Evolutionary conservation across 2,329 filamentous ascomycete species (phyloP).

Genomic region (Colletotrichum theobromicola): DNA sequence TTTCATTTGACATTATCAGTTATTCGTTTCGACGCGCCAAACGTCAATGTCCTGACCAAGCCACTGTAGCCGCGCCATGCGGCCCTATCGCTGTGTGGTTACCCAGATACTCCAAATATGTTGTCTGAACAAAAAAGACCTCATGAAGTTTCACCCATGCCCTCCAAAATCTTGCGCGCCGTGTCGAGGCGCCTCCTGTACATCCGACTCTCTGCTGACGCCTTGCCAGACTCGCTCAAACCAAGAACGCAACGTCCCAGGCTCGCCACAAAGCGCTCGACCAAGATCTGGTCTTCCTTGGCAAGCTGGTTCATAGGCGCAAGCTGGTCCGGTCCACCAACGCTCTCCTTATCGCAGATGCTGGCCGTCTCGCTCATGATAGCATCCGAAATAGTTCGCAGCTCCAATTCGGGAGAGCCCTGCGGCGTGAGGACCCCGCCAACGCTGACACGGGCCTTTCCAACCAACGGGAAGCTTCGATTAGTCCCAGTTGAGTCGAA

Average conservation of each 20-base stretch:
- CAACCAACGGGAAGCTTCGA: slow-evolving; percentile 67
- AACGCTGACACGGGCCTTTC: slow-evolving; percentile 50
- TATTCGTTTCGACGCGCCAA: slow-evolving; percentile 7
- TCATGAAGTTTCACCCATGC: slow-evolving; percentile 51
- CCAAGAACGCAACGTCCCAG: slow-evolving; percentile 66
- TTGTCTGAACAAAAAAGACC: slow-evolving; percentile 5
- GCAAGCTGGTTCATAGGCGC: slow-evolving; percentile 52
- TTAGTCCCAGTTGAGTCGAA: slow-evolving; percentile 64
- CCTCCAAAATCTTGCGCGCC: slow-evolving; percentile 76
- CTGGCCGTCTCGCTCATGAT: slow-evolving; percentile 54
- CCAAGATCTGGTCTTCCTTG: slow-evolving; percentile 63
- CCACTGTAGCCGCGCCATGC: not conserved
- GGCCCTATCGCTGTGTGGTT: not conserved
- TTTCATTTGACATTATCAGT: slow-evolving; percentile 21
- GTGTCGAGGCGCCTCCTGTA: slow-evolving; percentile 76
- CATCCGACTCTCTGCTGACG: slow-evolving; percentile 64
- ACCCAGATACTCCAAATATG: not conserved
- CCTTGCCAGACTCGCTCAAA: slow-evolving; percentile 58
- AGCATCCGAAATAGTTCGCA: slow-evolving; percentile 51
- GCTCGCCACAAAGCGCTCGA: slow-evolving; percentile 64
- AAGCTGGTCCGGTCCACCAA: slow-evolving; percentile 31
- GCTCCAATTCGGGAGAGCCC: slow-evolving; percentile 53
- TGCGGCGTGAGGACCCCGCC: slow-evolving; percentile 53
- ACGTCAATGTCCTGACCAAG: not conserved
- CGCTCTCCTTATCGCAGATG: slow-evolving; percentile 40